Evolutionary conservation across 176 grass and related monocot genomes (phyloP), one percentile per base, ranked within the genome.

Genomic region (Oryza meyeriana): DNA sequence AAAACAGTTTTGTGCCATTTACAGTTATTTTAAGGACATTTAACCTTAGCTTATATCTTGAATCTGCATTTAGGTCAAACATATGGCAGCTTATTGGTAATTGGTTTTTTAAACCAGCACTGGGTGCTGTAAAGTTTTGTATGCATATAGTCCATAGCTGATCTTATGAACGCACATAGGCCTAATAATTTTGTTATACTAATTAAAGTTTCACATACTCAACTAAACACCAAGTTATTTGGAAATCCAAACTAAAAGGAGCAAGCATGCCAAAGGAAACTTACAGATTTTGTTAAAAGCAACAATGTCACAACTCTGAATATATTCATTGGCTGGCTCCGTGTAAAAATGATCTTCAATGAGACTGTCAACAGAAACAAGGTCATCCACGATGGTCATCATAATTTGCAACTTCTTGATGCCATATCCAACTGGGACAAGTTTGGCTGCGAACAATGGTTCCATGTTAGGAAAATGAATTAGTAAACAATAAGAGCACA

Each of bases 341-440:
- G 26, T 74, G 14, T 40, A 66, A 30, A 91, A 73, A 45, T 71
- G 27, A 6, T 95, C 93, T 79, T 90, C 88, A 8, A 95, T 76
- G 32, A 95, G 79, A 64, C 2, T 72, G 66, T 92, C 87, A 12
- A 95, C 90, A 69, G 93, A 95, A 69, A 95, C 88, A 81, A 90
- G 85, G 33, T 92, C 90, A 90, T 95, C 85, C 9, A 95, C 65
- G 65, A 95, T 88, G 55, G 93, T 95, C 90, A 92, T 92, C 87
- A 90, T 88, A 62, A 95, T 95, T 77, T 90, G 85, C 75, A 95
- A 31, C 61, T 95, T 95, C 79, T 92, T 95, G 45, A 95, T 92
- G 26, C 93, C 93, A 83, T 90, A 88, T 5, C 90, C 90, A 81
- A 95, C 87, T 26, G 90, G 65, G 28, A 86, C 82, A 69, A 92